These are phyloP conservation scores for Tarenaya hassleriana DNA, from an alignment of 345 rosid genomes.

Conservation along the genomic window DNA sequence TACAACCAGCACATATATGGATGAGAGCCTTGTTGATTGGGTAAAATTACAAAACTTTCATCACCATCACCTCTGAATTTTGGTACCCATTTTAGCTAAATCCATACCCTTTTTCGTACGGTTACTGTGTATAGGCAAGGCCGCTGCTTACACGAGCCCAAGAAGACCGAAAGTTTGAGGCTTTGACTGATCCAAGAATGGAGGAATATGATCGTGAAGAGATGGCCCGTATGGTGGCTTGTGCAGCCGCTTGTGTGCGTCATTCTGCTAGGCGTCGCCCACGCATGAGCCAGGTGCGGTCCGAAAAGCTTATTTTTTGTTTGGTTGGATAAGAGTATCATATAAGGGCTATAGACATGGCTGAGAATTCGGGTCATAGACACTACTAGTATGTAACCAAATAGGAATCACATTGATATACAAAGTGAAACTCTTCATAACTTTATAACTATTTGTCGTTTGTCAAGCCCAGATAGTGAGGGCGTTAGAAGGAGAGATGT, in stretches of 20 bases:
- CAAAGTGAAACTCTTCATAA: no score
- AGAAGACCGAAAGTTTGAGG: slow-evolving; percentile 55
- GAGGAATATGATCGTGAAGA: slow-evolving; percentile 47
- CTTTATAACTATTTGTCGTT: no score
- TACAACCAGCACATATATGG: slow-evolving; percentile 41
- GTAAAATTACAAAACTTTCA: slow-evolving; percentile 31
- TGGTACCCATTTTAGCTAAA: background rate
- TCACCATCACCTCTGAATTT: background rate
- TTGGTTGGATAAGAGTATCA: background rate
- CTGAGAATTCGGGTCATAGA: no score
- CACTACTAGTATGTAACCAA: no score
- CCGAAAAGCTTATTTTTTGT: background rate
- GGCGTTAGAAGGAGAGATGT: slow-evolving; percentile 64
- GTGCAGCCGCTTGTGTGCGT: slow-evolving; percentile 60
- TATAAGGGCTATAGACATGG: no score
- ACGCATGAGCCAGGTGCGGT: slow-evolving; percentile 66
- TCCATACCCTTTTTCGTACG: slow-evolving; percentile 2
- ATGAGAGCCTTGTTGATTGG: slow-evolving; percentile 90
- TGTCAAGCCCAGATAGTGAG: slow-evolving; percentile 89
- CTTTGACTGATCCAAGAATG: slow-evolving; percentile 52
- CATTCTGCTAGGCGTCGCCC: slow-evolving; percentile 84
- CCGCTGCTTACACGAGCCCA: slow-evolving; percentile 61
- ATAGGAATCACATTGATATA: background rate
- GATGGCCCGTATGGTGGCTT: slow-evolving; percentile 45
- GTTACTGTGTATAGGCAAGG: slow-evolving; percentile 45